phyloP scores from a whole-genome alignment of 768 basidiomycete genomes.

The Neoboletus subvelutipes region DNA sequence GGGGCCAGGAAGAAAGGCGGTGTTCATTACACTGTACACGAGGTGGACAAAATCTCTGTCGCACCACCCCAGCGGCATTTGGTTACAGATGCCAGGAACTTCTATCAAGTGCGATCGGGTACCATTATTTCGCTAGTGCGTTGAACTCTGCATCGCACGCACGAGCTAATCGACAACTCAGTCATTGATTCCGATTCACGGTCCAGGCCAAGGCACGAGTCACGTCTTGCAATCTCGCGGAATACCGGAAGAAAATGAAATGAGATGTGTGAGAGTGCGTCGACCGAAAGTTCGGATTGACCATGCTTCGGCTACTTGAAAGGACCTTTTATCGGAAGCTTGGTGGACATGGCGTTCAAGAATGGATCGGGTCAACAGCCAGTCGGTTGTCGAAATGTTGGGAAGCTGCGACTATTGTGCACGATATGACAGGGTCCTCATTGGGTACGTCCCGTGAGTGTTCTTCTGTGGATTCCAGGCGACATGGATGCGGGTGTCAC shows the following conservation, averaged over 20 bases:
- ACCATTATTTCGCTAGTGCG: neutral
- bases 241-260: neutral
- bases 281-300: neutral
- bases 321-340: neutral
- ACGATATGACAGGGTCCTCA: neutral
- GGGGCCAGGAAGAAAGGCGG: neutral
- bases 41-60: neutral
- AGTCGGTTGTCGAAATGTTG: neutral
- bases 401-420: neutral
- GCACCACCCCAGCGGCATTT: neutral
- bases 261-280: neutral
- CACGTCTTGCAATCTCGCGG: neutral
- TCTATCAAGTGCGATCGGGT: neutral
- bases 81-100: neutral
- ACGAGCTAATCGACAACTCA: neutral
- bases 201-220: neutral
- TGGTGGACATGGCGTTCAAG: neutral
- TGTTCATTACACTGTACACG: neutral
- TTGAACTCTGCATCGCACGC: neutral
- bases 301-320: neutral
- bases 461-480: neutral
- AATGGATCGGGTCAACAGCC: neutral
- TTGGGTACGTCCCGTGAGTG: neutral
- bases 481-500: neutral
- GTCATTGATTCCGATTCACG: neutral